Percentiles rank a stretch among this genome's conserved stretches.
phyloP scores from a whole-genome alignment of 2,329 filamentous ascomycete genomes.

The Balansia obtecta region DNA sequence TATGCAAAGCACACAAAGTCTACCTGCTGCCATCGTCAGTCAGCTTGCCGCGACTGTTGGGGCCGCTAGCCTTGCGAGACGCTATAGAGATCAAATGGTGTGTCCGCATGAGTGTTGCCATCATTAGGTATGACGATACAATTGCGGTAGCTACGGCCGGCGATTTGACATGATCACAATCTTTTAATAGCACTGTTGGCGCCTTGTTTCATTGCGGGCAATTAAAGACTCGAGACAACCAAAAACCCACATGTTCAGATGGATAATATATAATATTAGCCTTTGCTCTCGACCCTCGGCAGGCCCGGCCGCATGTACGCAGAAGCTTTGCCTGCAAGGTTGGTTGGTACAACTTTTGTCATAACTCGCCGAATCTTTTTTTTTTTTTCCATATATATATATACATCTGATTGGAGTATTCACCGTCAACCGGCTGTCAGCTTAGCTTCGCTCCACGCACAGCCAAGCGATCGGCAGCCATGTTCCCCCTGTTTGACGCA shows the following conservation, averaged over 20 bases:
- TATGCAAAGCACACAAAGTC: no score
- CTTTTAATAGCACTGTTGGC: no score
- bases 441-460: slow-evolving; percentile 31
- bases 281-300: no score
- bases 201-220: no score
- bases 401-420: no score
- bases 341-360: background rate
- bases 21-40: background rate
- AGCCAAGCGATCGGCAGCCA: slow-evolving; percentile 68
- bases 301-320: background rate
- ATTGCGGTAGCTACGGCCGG: no score
- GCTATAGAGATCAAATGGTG: background rate
- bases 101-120: background rate
- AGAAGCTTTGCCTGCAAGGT: background rate
- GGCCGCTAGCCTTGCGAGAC: background rate
- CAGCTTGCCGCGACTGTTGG: background rate
- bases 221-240: no score
- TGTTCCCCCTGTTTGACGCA: slow-evolving; percentile 57
- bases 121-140: background rate
- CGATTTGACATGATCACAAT: no score
- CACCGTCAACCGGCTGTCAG: background rate
- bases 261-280: no score
- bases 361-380: no score
- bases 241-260: no score
- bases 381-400: no score